Evolutionary conservation across 139 green algal genomes (phyloP), one percentile per base, ranked within the genome.

Genomic region (Pleodorina starrii): DNA sequence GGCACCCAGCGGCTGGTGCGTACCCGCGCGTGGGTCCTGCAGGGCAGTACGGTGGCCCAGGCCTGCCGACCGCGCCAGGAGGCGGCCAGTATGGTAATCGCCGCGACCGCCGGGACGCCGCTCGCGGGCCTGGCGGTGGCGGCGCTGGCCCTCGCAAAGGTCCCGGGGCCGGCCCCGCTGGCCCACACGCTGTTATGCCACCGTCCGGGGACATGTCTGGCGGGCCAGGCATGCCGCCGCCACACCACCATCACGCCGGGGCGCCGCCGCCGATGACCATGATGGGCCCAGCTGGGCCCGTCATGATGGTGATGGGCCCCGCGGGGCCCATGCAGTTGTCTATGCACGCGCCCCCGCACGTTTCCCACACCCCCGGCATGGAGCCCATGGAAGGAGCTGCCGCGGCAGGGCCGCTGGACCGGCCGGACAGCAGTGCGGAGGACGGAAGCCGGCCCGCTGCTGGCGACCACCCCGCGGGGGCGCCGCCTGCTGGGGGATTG

Each of bases 241-340:
- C n/a, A n/a, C n/a, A n/a, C n/a, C 85, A 85, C 54, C 54, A 29
- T 19, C 85, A 90, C 48, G 38, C 17, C 11, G 66, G 27, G 1
- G 63, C 46, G 7, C 38, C 36, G 14, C 69, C 69, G 12, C 69
- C 69, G 14, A 23, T 71, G 42, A 17, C 84, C 1, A 90, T 90
- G 74, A 74, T 85, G 54, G 57, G 54, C 17, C 36, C 78, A 36
- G 79, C n/a, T 3, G 54, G 54, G 21, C 72, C 72, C 11, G 23
- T 78, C 19, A 79, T 90, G 71, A 69, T 90, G 77, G 29, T 88
- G 46, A 74, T 84, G 77, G 87, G 87, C 5, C 86, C 87, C 16
- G 51, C 50, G 12, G 87, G 87, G 27, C 78, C 78, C 32, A 72
- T 91, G 51, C 59, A 51, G 32, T 36, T 90, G 85, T 21, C 79